Evolutionary conservation across 177 flowering plant species (phyloP), one percentile per base, ranked within the genome.

Genomic region (Vitis hybrid): DNA sequence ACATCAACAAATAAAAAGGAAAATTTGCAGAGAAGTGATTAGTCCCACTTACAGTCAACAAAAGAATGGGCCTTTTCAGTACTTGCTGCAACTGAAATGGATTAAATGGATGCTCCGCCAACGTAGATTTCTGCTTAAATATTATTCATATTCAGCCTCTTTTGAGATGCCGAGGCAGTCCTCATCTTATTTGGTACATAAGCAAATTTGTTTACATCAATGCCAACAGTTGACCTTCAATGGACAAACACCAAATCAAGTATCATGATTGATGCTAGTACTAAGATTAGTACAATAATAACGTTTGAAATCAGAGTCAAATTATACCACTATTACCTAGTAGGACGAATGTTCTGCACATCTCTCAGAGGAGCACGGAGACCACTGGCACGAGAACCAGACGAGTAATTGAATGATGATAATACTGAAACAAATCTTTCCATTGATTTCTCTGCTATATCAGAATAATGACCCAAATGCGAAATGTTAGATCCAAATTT

Each of bases 361-460:
- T 93, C 98, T 81, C 82, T 93, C 15, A 95, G 76, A 72, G 99
- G 99, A 32, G 99, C 90, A 63, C 98, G 94, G 35, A 95, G 94
- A 63, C 99, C 99, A 77, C 98, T 93, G 58, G 96, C 98, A 71
- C 98, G 99, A 73, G 98, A 91, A 69, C 99, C 98, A 69, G 89
- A 80, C 59, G 89, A 60, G 78, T 27, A 87, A 76, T 73, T 87
- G 72, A 86, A 92, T 64, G 97, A 84, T 71, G 97, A 86, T 72
- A 92, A 80, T 14, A 84, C 81, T 2, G 97, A 88, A 65, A 85
- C 91, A 84, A 93, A 91, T 63, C 75, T 88, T 49, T 91, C 91
- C 82, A 95, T 75, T 67, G 98, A 91, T 75, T 91, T 89, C 81
- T 86, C 97, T 65, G 98, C 91, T 84, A 93, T 83, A 51, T 87